These are phyloP conservation scores for Lecanicillium sp. DNA, from an alignment of 2,329 filamentous ascomycete species.

Conservation along the genomic window DNA sequence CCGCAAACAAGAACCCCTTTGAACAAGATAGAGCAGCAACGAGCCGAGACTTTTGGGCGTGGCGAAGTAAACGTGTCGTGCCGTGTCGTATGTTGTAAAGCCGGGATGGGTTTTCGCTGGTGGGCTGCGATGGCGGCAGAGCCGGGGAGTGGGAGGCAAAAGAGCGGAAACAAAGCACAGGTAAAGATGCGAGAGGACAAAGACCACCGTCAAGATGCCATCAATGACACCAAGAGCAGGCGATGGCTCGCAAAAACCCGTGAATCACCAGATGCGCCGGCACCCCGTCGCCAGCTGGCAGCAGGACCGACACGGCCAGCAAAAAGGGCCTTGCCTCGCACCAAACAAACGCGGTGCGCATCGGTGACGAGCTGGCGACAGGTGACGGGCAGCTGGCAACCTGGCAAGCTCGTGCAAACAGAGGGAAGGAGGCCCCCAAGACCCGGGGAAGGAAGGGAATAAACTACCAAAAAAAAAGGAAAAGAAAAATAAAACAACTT, in stretches of 20 bases:
- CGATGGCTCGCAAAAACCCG: conserved; percentile 1
- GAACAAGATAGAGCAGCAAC: too few relatives aligned
- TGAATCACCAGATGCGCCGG: conserved; percentile 4
- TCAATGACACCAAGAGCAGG: neutral
- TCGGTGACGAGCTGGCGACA: neutral
- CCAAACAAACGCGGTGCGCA: neutral
- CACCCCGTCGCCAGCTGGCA: conserved; percentile 4
- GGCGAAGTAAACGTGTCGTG: too few relatives aligned
- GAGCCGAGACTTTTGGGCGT: too few relatives aligned
- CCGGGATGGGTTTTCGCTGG: neutral
- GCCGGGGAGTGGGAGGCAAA: too few relatives aligned
- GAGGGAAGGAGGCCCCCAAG: conserved; percentile 4
- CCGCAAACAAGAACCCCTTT: too few relatives aligned
- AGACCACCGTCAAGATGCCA: conserved; percentile 19
- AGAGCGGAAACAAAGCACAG: conserved; percentile 8
- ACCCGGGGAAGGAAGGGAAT: too few relatives aligned
- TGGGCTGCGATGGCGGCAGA: too few relatives aligned
- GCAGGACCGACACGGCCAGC: conserved; percentile 1
- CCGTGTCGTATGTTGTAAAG: neutral
- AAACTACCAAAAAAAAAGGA: conserved; percentile 3
- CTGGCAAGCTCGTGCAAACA: neutral
- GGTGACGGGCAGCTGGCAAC: neutral
- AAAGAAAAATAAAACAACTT: conserved; percentile 15
- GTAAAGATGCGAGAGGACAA: conserved; percentile 15
- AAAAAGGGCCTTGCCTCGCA: neutral